A percentile compares a stretch with the other conserved stretches of the same genome.
phyloP scores from a whole-genome alignment of 2,329 filamentous ascomycete genomes.

The Lasiodiplodia hormozganensis region DNA sequence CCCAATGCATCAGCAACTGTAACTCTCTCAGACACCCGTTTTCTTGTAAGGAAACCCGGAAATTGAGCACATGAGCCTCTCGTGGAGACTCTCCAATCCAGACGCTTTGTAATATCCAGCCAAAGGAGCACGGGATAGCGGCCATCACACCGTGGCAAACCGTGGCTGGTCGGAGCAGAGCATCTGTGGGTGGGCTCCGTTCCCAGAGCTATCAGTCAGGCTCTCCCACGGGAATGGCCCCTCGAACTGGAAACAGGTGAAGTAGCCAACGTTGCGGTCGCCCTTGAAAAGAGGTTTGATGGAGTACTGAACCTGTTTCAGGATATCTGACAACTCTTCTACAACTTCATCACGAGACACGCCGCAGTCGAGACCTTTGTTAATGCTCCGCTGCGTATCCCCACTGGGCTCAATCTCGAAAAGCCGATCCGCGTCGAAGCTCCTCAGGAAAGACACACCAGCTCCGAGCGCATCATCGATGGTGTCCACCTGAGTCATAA shows the following conservation, averaged over 20 bases:
- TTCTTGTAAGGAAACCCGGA: no score
- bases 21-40: no score
- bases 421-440: not conserved
- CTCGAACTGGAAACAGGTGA: not conserved
- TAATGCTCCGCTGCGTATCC: not conserved
- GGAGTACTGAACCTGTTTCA: not conserved
- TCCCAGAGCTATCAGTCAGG: no score
- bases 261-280: constrained; percentile 13
- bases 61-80: no score
- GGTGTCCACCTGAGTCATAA: not conserved
- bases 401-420: not conserved
- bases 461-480: not conserved
- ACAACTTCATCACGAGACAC: not conserved
- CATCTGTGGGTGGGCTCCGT: no score
- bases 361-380: not conserved
- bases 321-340: not conserved
- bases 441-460: not conserved
- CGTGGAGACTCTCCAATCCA: no score
- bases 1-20: no score
- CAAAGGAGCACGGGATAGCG: no score
- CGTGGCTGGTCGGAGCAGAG: no score
- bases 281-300: constrained; percentile 7
- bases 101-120: no score
- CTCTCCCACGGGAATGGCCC: not conserved
- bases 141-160: no score